Conservation (phyloP, 257 asterid genomes). For the Nicotiana sylvestris region DNA sequence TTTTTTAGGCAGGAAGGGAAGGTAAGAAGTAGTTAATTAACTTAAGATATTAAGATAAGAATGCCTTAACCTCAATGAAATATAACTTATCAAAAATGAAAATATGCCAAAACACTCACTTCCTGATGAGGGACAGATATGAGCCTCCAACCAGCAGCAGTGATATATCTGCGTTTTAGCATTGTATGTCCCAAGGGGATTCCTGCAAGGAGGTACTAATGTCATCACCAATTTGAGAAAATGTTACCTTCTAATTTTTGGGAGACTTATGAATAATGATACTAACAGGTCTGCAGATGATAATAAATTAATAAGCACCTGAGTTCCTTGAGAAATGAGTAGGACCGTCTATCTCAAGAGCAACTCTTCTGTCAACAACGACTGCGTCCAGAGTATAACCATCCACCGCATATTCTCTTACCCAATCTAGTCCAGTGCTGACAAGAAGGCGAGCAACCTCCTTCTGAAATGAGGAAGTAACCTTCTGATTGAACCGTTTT, state of each 20-base stretch:
- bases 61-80: not conserved
- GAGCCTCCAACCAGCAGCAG: constrained; percentile 91
- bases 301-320: constrained; percentile 33
- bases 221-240: not conserved
- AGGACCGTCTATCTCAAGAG: constrained; percentile 92
- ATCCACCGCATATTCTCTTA: constrained; percentile 62
- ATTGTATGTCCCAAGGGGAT: constrained; percentile 80
- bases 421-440: constrained; percentile 90
- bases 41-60: not conserved
- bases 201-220: constrained; percentile 39
- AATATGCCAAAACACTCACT: constrained; percentile 46
- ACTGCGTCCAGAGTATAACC: constrained; percentile 92
- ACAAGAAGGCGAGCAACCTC: constrained; percentile 88
- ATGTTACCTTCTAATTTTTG: not conserved
- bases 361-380: constrained; percentile 64
- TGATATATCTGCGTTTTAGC: constrained; percentile 72
- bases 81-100: not conserved
- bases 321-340: constrained; percentile 94
- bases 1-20: not conserved
- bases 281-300: not conserved
- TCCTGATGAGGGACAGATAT: constrained; percentile 64
- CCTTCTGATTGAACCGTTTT: constrained; percentile 72
- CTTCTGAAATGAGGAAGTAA: constrained; percentile 88
- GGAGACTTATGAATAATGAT: not conserved
- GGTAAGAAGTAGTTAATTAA: not conserved